Evolutionary conservation across 495 filamentous ascomycete genomes (phyloP), one percentile per base, ranked within the genome.

Genomic region (Aspergillus panamensis): DNA sequence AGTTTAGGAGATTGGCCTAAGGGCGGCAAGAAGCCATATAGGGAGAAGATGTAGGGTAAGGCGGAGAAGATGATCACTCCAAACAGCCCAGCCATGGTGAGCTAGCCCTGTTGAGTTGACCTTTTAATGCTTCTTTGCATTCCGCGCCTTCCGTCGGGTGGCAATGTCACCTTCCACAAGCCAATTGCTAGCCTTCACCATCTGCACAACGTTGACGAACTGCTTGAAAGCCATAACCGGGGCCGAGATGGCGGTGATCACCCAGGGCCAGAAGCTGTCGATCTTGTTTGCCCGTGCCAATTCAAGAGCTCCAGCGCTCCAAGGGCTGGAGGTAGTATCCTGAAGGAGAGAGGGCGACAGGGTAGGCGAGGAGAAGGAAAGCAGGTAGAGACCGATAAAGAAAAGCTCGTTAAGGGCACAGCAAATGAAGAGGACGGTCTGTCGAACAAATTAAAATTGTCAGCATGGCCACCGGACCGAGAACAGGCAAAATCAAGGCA

Each of bases 341-440:
- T 76, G 70, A 39, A 96, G 84, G 16, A 97, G 88, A 29, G 87
- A 88, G 0, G 92, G 91, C 3, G 90, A 92, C 55, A 97, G 83
- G 29, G 81, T 80, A 1, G 92, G 92, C 37, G 88, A 92, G 45
- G 87, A 91, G 82, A 99, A 99, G 63, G 92, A 96, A 44, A 99
- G 85, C 43, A 99, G 89, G 78, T 99, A 99, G 61, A 97, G 82
- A 44, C 91, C 92, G 69, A 99, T 92, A 80, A 97, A 99, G 80
- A 96, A 97, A 57, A 89, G 71, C 73, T 99, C 95, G 73, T 97
- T 97, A 33, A 94, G 76, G 45, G 84, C 80, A 74, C 95, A 99
- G 77, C 88, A 90, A 59, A 89, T 66, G 80, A 97, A 97, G 54
- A 99, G 82, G 17, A 99, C 92, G 58, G 78, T 87, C 95, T 98